Conservation (phyloP, 495 filamentous ascomycete genomes). For the Lasiosphaeriaceae sp. region DNA sequence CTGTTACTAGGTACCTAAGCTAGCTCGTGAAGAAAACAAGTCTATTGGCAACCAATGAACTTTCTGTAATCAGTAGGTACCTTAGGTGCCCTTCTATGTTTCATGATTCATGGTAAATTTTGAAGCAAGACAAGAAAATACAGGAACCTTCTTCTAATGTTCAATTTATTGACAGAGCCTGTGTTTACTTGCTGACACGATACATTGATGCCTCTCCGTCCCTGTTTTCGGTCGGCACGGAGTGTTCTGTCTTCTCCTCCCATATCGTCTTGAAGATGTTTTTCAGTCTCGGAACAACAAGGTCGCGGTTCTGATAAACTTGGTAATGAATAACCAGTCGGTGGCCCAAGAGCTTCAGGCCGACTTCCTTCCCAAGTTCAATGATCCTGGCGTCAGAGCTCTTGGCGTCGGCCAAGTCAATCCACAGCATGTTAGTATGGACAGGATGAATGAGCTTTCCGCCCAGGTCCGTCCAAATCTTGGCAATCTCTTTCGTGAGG, state of each 20-base stretch:
- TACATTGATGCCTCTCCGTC: constrained; percentile 24
- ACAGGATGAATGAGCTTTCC: constrained; percentile 58
- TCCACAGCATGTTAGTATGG: constrained; percentile 94
- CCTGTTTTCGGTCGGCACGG: background rate
- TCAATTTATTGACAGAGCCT: too few species aligned
- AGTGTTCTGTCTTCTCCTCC: constrained; percentile 13
- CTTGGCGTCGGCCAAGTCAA: constrained; percentile 61
- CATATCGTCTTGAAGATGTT: constrained; percentile 43
- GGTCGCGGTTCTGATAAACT: constrained; percentile 45
- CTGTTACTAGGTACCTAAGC: too few species aligned
- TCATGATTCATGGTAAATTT: background rate
- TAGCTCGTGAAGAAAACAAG: too few species aligned
- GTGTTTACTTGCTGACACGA: constrained; percentile 1
- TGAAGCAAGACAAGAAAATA: background rate
- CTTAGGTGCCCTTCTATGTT: too few species aligned
- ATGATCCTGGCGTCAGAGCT: constrained; percentile 44
- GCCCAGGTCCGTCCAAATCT: constrained; percentile 59
- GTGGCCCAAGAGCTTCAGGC: constrained; percentile 48
- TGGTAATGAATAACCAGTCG: constrained; percentile 65
- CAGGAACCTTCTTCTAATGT: too few species aligned
- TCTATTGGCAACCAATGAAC: too few species aligned
- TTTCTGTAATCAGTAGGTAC: too few species aligned
- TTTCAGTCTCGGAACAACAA: constrained; percentile 47
- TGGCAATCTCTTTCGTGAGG: constrained; percentile 60
- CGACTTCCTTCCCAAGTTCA: constrained; percentile 47